A percentile compares a stretch with the other conserved stretches of the same genome.
Conservation (phyloP, 148 eudicot genomes). For the Camellia japonica region DNA sequence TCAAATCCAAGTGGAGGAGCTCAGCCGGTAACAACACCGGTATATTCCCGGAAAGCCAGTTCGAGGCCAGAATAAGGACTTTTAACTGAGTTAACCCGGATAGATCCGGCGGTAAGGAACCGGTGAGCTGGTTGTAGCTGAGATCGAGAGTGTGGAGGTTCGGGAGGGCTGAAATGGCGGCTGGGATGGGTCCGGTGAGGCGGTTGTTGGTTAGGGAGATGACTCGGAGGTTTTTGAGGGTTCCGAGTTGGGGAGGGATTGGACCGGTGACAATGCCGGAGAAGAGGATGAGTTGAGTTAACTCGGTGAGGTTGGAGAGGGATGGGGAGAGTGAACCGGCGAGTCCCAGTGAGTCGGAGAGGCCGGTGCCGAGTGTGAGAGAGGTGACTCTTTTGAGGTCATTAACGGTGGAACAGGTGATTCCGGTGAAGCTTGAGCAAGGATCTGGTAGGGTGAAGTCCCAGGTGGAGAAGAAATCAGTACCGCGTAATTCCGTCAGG, state of each 20-base stretch:
- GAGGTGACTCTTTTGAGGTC: conserved; percentile 31
- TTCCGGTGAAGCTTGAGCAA: conserved; percentile 44
- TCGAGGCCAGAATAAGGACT: conserved; percentile 44
- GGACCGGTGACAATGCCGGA: conserved; percentile 70
- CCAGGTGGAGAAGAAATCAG: conserved; percentile 64
- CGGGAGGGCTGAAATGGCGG: conserved; percentile 23
- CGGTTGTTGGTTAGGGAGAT: conserved; percentile 57
- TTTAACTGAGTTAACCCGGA: conserved; percentile 27
- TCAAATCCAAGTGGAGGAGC: conserved; percentile 50
- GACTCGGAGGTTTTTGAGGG: conserved; percentile 36
- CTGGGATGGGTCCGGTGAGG: conserved; percentile 56
- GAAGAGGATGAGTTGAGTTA: conserved; percentile 61
- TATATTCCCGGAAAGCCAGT: conserved; percentile 40
- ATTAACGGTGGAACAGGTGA: conserved; percentile 33
- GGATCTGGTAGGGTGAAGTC: conserved; percentile 48
- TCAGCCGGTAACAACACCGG: conserved; percentile 23
- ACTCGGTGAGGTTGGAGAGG: conserved; percentile 37
- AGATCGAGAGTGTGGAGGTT: conserved; percentile 63
- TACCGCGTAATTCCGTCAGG: conserved; percentile 36
- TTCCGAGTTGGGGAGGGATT: conserved; percentile 44
- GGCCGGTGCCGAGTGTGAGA: conserved; percentile 55
- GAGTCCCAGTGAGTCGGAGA: conserved; percentile 51
- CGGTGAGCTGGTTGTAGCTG: conserved; percentile 55
- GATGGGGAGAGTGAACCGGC: conserved; percentile 46
- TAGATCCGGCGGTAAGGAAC: conserved; percentile 34